A percentile compares a stretch with the other conserved stretches of the same genome.
phyloP scores from a whole-genome alignment of 2,329 filamentous ascomycete genomes.

The Diaporthe destruens region DNA sequence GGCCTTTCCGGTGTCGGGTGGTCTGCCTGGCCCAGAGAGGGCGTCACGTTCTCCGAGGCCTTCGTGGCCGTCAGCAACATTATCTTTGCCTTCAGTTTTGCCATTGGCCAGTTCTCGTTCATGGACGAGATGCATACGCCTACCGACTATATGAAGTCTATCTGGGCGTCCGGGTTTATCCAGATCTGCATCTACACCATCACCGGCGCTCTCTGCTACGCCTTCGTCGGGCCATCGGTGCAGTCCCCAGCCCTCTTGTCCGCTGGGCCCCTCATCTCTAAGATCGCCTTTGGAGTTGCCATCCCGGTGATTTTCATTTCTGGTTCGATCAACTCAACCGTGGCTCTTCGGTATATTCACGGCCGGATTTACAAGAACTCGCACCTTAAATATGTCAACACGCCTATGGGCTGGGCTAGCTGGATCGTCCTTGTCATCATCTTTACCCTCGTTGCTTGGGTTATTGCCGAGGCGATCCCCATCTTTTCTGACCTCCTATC shows the following conservation, averaged over 20 bases:
- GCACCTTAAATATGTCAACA: constrained; percentile 61
- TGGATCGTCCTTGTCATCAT: constrained; percentile 70
- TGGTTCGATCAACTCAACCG: constrained; percentile 74
- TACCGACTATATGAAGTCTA: constrained; percentile 63
- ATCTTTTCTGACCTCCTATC: constrained; percentile 77
- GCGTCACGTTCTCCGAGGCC: constrained; percentile 64
- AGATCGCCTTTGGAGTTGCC: constrained; percentile 77
- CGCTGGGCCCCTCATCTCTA: constrained; percentile 68
- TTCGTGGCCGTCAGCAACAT: constrained; percentile 77
- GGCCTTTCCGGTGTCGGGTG: constrained; percentile 49
- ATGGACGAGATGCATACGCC: constrained; percentile 68
- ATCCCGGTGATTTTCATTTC: constrained; percentile 81
- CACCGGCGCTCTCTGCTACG: constrained; percentile 76
- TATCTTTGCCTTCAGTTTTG: constrained; percentile 75
- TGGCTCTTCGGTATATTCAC: constrained; percentile 61
- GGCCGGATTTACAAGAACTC: constrained; percentile 59
- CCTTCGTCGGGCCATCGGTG: constrained; percentile 74
- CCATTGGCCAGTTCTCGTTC: constrained; percentile 64
- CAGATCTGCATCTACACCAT: constrained; percentile 76
- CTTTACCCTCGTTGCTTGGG: constrained; percentile 74
- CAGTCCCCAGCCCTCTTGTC: constrained; percentile 77
- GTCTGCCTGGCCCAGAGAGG: constrained; percentile 60
- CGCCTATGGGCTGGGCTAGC: constrained; percentile 60
- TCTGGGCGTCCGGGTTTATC: constrained; percentile 71
- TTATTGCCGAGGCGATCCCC: constrained; percentile 80